Conservation (phyloP, 169 alveolate species). For the Perkinsus chesapeaki region DNA sequence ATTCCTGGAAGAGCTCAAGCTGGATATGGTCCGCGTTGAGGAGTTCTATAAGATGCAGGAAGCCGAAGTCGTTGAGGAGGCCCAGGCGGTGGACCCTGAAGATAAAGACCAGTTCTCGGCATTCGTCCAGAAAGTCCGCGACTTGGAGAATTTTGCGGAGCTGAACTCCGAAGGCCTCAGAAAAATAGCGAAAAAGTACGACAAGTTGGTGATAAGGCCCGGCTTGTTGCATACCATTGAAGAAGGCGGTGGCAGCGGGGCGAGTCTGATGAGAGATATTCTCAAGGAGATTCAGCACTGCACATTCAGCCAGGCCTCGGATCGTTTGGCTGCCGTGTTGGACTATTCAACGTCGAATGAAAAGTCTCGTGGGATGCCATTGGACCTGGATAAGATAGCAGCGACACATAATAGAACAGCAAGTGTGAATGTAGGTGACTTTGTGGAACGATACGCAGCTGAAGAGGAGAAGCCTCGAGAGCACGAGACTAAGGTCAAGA, state of each 20-base stretch:
- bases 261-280: background rate
- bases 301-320: background rate
- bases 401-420: background rate
- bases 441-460: background rate
- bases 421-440: background rate
- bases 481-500: background rate
- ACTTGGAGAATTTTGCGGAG: background rate
- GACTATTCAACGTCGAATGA: background rate
- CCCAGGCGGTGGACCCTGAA: background rate
- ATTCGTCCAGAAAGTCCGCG: background rate
- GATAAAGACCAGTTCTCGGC: background rate
- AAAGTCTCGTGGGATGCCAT: background rate
- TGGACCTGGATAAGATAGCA: background rate
- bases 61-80: background rate
- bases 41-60: conserved; percentile 10
- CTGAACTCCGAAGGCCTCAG: background rate
- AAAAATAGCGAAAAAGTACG: background rate
- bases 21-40: background rate
- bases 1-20: conserved; percentile 10
- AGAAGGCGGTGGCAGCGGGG: background rate
- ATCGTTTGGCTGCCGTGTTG: background rate
- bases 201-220: background rate
- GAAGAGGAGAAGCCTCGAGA: background rate
- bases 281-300: background rate
- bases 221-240: background rate